Evolutionary conservation across 2,329 filamentous ascomycete genomes (phyloP).

Genomic region (Ophiocordyceps australis): DNA sequence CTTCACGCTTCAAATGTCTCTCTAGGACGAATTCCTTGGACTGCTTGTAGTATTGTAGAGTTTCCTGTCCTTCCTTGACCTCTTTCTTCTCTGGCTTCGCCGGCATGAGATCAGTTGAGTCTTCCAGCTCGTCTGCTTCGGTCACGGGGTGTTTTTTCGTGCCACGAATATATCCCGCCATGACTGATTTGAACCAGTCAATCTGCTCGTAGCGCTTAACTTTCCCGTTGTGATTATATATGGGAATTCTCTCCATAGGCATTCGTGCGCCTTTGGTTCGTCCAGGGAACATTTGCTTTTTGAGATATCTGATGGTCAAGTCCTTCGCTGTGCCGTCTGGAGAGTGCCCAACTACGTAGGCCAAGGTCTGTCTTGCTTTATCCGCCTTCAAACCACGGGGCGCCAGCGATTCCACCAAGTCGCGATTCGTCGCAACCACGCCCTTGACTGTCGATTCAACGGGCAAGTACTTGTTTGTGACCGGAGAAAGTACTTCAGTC

Average conservation of each 20-base stretch:
- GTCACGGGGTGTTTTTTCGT: constrained; percentile 35
- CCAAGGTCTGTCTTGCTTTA: constrained; percentile 73
- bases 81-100: constrained; percentile 56
- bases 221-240: constrained; percentile 63
- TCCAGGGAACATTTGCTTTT: constrained; percentile 64
- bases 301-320: constrained; percentile 81
- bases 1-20: constrained; percentile 77
- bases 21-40: constrained; percentile 73
- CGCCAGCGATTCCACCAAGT: constrained; percentile 59
- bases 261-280: constrained; percentile 77
- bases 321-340: constrained; percentile 83
- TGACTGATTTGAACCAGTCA: constrained; percentile 76
- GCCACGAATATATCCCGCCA: constrained; percentile 50
- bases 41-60: constrained; percentile 73
- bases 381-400: constrained; percentile 71
- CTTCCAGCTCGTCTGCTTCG: constrained; percentile 61
- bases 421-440: constrained; percentile 51
- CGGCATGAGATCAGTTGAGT: constrained; percentile 57
- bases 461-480: constrained; percentile 60
- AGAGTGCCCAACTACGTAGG: constrained; percentile 73
- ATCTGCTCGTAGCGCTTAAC: constrained; percentile 58
- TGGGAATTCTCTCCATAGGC: constrained; percentile 58
- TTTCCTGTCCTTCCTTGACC: constrained; percentile 58
- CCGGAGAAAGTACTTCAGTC: constrained; percentile 73
- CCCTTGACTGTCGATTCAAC: constrained; percentile 60